Evolutionary conservation across 2,329 filamentous ascomycete species (phyloP), one percentile per base, ranked within the genome.

Genomic region (Arthrobotrys conoides): DNA sequence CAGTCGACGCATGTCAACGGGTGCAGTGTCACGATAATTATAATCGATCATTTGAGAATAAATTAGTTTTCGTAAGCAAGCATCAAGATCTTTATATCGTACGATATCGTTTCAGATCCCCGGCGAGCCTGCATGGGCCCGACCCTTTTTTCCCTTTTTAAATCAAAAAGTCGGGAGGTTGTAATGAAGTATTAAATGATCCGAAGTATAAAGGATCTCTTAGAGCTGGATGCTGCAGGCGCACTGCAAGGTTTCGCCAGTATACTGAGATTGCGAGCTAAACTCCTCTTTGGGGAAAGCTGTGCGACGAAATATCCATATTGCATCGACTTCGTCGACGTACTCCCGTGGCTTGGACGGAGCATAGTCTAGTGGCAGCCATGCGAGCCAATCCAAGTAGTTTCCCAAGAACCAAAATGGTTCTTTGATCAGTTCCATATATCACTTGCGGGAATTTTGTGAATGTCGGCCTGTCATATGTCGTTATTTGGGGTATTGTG

Each of bases 181-280:
- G 64, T 57, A 12, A 9, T 18, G 0, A 30, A 30, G 20, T 44
- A 36, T 48, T 66, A 33, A 41, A 71, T 53, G 61, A 68, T 68
- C 64, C 71, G 71, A 61, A 65, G 30, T 24, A 33, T 30, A 63
- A 63, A 68, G 53, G 71, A 55, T 67, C 51, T 66, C n/a, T 59
- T 30, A 72, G 69, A 51, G 44, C 63, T 24, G 72, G 51, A 51
- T 30, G 48, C 72, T 71, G 73, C 66, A 71, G 73, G 73, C 67
- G 73, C 51, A 61, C 67, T 55, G 73, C 73, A 68, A 77, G 73
- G 73, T 77, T 57, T 63, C 61, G 63, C 36, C 22, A 38, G n/a
- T 57, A 59, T 48, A 55, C 65, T 30, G 41, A 64, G 33, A 33
- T 46, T 53, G 22, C 57, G 12, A 36, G 61, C 69, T 72, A 66